These are phyloP conservation scores for Quercus wislizeni DNA, from an alignment of 306 rosid genomes.

Conservation along the genomic window DNA sequence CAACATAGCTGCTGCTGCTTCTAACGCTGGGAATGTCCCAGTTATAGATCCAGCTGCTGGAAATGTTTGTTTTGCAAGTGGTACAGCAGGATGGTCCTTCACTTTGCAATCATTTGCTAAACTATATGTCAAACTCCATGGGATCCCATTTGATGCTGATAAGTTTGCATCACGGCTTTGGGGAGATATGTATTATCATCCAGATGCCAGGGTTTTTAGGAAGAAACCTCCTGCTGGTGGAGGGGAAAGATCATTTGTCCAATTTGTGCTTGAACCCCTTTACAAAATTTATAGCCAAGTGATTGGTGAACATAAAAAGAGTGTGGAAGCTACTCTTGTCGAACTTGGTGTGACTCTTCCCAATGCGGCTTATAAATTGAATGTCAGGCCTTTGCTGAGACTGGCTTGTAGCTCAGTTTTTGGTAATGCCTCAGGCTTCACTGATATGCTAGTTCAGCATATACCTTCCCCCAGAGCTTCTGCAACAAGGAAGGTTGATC, in stretches of 20 bases:
- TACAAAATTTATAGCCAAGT: conserved; percentile 96
- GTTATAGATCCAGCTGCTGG: conserved; percentile 88
- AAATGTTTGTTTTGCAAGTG: conserved; percentile 96
- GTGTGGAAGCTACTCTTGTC: conserved; percentile 96
- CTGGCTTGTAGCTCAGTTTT: conserved; percentile 97
- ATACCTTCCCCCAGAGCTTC: conserved; percentile 93
- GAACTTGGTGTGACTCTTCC: conserved; percentile 93
- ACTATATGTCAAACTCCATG: conserved; percentile 82
- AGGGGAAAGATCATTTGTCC: conserved; percentile 93
- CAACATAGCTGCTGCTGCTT: conserved; percentile 82
- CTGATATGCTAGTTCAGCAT: conserved; percentile 94
- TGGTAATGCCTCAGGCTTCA: conserved; percentile 82
- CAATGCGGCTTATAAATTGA: conserved; percentile 90
- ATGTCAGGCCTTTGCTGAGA: conserved; percentile 91
- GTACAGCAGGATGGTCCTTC: conserved; percentile 97
- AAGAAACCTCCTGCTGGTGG: conserved; percentile 87
- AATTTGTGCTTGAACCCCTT: conserved; percentile 89
- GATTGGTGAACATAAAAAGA: conserved; percentile 95
- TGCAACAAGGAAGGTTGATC: conserved; percentile 83
- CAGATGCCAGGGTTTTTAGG: conserved; percentile 71
- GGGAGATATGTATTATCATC: conserved; percentile 89
- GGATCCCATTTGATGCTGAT: conserved; percentile 70
- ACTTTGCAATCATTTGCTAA: conserved; percentile 91
- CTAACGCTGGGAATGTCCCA: conserved; percentile 88
- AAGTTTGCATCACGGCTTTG: conserved; percentile 90